These are phyloP conservation scores for Dactylonectria macrodidyma DNA, from an alignment of 2,329 filamentous ascomycete species.

Conservation along the genomic window DNA sequence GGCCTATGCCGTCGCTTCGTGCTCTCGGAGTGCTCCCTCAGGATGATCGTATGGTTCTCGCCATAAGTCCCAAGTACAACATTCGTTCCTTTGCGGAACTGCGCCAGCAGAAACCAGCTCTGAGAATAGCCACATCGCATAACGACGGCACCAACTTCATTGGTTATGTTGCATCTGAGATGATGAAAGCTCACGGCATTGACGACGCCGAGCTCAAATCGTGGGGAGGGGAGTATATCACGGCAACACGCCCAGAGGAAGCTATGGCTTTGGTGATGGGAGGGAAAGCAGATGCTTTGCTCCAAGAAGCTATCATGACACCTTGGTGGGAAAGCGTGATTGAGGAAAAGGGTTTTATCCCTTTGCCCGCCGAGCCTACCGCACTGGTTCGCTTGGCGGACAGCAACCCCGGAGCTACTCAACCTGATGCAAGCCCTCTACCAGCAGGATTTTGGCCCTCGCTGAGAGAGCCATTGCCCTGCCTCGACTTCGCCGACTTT, in stretches of 20 bases:
- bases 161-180: constrained; percentile 8
- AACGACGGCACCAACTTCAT: constrained; percentile 19
- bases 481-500: constrained; percentile 8
- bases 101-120: not conserved
- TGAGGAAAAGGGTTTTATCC: constrained; percentile 3
- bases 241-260: constrained; percentile 9
- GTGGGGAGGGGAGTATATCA: constrained; percentile 6
- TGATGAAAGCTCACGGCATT: constrained; percentile 13
- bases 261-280: constrained; percentile 4
- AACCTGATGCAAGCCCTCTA: not conserved
- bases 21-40: constrained; percentile 15
- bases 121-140: constrained; percentile 7
- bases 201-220: not conserved
- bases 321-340: constrained; percentile 16
- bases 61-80: constrained; percentile 7
- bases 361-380: not conserved
- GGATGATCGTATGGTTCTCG: constrained; percentile 10
- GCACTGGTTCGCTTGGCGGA: not conserved
- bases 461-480: not conserved
- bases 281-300: constrained; percentile 6
- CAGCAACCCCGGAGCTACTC: not conserved
- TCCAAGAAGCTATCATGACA: constrained; percentile 17
- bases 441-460: constrained; percentile 14
- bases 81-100: constrained; percentile 7
- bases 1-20: constrained; percentile 7